phyloP scores from a whole-genome alignment of 108 stramenopile species.

The Nitzschia sp. region DNA sequence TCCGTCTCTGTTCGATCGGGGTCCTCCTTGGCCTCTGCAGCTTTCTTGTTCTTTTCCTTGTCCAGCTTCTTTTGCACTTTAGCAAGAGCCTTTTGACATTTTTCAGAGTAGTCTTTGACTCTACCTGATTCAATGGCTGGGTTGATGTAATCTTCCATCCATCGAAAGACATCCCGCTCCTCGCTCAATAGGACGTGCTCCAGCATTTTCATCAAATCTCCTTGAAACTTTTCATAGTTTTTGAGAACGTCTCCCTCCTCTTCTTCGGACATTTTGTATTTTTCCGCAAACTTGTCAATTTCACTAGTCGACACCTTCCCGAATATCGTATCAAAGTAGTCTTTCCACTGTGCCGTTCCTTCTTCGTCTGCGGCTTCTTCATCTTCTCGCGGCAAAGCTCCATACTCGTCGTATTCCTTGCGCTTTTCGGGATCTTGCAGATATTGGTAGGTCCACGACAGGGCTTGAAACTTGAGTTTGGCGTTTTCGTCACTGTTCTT shows the following conservation, averaged over 20 bases:
- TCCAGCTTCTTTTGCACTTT: conserved; percentile 37
- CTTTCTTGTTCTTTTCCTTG: conserved; percentile 28
- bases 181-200: conserved; percentile 81
- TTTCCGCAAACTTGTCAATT: conserved; percentile 76
- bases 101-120: conserved; percentile 45
- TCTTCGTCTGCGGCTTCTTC: conserved; percentile 42
- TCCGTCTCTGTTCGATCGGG: conserved; percentile 37
- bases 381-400: conserved; percentile 57
- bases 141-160: conserved; percentile 79
- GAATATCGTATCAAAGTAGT: conserved; percentile 79
- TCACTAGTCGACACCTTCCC: conserved; percentile 68
- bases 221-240: conserved; percentile 68
- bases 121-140: conserved; percentile 72
- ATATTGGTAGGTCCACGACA: conserved; percentile 47
- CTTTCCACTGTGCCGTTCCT: conserved; percentile 52
- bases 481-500: conserved; percentile 53
- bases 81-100: conserved; percentile 50
- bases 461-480: conserved; percentile 57
- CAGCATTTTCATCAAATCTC: conserved; percentile 69
- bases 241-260: conserved; percentile 78
- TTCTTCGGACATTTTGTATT: conserved; percentile 87
- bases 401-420: conserved; percentile 68
- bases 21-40: conserved; percentile 28
- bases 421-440: conserved; percentile 47
- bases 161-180: conserved; percentile 61